Base-by-base conservation (phyloP, 495 filamentous ascomycete species). In the Lichina pygmaea region DNA sequence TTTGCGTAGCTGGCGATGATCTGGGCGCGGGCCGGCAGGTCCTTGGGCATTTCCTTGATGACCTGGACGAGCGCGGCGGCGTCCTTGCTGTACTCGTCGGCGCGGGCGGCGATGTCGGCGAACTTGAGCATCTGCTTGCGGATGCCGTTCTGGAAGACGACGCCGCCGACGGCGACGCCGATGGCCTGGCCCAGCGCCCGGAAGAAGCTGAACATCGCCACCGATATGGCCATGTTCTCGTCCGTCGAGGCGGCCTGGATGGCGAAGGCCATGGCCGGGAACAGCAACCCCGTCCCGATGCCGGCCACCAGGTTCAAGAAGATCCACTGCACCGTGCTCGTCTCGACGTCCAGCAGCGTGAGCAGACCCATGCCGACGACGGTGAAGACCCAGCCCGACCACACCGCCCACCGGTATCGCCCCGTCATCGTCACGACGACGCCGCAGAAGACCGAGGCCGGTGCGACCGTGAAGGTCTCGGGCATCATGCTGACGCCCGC, bases 121-220 rank as follows among this genome's bases (percentile, higher is more conserved):
- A 52, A 56, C n/a, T 39, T 46, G 16, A 55, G 46, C 8, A 72
- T 57, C 52, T 67, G 63, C 41, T 53, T 49, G 44, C 57, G 58
- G 57, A 70, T 66, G 46, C 63, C 54, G 48, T 72, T 77, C 50
- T 77, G 66, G 50, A 78, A 70, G 6, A 73, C 59, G 6, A 66
- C 62, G 11, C 70, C 71, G 9, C 71, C 67, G 24, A 78, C 59
- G 11, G 72, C 73, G 10, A 80, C 63, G 6, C 75, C 75, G 17
- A 77, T 49, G 11, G 70, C 67, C 66, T 77, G 74, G 11, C 74
- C 77, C 54, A 73, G 62, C 0, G 66, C 64, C 2, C 73, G 64
- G 46, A 70, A 59, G 46, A 78, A 75, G 16, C 66, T 64, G 46
- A 75, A 73, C 55, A 75, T 67, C 48, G 65, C 65, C 4, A 67